These are phyloP conservation scores for Kwoniella mangroviensis DNA, from an alignment of 768 basidiomycete species.

Conservation along the genomic window DNA sequence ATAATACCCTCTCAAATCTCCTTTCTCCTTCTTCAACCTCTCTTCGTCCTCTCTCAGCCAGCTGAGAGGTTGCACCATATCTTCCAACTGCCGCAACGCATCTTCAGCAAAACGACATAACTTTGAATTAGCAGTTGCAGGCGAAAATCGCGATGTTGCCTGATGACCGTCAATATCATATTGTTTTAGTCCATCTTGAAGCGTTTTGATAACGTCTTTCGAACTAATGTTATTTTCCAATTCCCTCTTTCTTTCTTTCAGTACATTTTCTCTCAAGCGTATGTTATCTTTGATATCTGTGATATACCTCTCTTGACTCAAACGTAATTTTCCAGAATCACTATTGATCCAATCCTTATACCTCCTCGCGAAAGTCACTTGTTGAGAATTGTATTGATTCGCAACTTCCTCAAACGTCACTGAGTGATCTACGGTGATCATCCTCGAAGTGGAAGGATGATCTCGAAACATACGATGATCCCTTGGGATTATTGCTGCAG, in stretches of 20 bases:
- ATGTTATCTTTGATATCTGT: background rate
- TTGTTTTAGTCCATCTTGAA: too few species aligned
- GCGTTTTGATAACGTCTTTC: background rate
- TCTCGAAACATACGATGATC: background rate
- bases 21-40: background rate
- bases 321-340: background rate
- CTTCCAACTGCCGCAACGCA: too few species aligned
- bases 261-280: background rate
- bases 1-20: background rate
- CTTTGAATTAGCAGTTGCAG: too few species aligned
- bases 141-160: too few species aligned
- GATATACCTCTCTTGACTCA: background rate
- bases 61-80: background rate
- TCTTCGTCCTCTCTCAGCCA: background rate
- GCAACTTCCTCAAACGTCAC: background rate
- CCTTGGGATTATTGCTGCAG: background rate
- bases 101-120: too few species aligned
- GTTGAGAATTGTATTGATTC: background rate
- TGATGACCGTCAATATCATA: too few species aligned
- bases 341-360: background rate
- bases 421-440: background rate
- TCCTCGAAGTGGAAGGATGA: background rate
- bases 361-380: background rate
- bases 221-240: background rate
- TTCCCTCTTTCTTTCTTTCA: background rate